Evolutionary conservation across 768 basidiomycete genomes (phyloP).

Genomic region (Chiua virens): DNA sequence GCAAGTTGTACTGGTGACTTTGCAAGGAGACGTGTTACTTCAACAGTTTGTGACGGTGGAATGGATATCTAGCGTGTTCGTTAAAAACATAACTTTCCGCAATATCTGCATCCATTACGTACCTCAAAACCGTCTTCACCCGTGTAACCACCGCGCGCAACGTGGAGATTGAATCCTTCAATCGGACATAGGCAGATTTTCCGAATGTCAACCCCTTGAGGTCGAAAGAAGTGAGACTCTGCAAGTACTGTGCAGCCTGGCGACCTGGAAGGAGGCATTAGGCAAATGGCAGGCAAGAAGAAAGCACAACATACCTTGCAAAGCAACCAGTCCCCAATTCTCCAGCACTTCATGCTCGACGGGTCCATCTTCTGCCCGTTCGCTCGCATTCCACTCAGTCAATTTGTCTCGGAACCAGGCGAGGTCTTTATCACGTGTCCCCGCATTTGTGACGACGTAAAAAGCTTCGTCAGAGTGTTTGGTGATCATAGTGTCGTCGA

Average conservation of each 20-base stretch:
- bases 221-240: constrained; percentile 73
- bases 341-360: constrained; percentile 84
- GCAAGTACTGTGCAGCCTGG: constrained; percentile 75
- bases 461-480: constrained; percentile 78
- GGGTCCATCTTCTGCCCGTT: constrained; percentile 46
- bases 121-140: constrained; percentile 99
- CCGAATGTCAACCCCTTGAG: constrained; percentile 79
- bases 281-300: neutral
- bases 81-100: constrained; percentile 8
- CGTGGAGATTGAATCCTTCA: constrained; percentile 61
- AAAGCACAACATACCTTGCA: constrained; percentile 67
- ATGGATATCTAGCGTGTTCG: constrained; percentile 70
- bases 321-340: constrained; percentile 82
- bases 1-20: constrained; percentile 72
- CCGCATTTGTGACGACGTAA: constrained; percentile 97
- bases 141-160: constrained; percentile 95
- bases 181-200: constrained; percentile 76
- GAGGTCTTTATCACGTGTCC: constrained; percentile 77
- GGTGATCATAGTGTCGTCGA: constrained; percentile 93
- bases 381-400: constrained; percentile 73
- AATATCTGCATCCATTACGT: too few relatives aligned
- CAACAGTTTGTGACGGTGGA: constrained; percentile 72
- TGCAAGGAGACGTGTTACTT: constrained; percentile 64
- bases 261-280: constrained; percentile 54
- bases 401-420: constrained; percentile 72